Percentiles rank a stretch among this genome's conserved stretches.
Conservation (phyloP, 2,329 filamentous ascomycete genomes). For the Leptographium flavum region DNA sequence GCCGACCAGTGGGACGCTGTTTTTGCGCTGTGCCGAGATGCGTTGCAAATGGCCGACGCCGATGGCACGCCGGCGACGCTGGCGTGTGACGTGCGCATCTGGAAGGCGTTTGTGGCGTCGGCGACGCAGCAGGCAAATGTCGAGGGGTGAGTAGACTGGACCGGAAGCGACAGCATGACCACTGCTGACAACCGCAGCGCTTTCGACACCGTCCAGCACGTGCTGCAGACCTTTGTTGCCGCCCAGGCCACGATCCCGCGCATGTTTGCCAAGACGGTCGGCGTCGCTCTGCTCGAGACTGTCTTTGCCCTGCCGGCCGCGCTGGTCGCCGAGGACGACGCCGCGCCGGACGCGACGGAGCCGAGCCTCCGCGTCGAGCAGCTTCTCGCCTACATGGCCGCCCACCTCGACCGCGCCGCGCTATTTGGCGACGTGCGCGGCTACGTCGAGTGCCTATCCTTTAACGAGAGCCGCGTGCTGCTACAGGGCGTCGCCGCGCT, state of each 20-base stretch:
- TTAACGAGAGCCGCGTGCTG: constrained; percentile 25
- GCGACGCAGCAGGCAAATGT: constrained; percentile 15
- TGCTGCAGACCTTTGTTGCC: constrained; percentile 15
- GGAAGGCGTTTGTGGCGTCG: constrained; percentile 19
- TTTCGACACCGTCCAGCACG: constrained; percentile 15
- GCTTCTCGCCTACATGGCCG: constrained; percentile 18
- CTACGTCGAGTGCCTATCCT: constrained; percentile 27
- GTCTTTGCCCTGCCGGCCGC: constrained; percentile 16
- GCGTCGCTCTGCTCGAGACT: constrained; percentile 18
- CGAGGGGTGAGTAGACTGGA: constrained; percentile 11
- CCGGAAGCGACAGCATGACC: not conserved
- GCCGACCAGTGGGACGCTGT: constrained; percentile 26
- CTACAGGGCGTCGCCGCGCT: constrained; percentile 14
- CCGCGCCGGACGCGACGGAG: not conserved
- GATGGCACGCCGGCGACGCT: constrained; percentile 24
- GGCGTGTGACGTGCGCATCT: constrained; percentile 27
- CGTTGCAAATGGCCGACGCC: constrained; percentile 24
- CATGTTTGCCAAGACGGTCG: constrained; percentile 22
- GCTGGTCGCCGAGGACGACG: constrained; percentile 7
- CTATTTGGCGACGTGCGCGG: constrained; percentile 31
- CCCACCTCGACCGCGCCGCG: constrained; percentile 17
- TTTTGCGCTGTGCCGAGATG: constrained; percentile 28
- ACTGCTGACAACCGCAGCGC: constrained; percentile 10
- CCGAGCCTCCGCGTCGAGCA: constrained; percentile 18
- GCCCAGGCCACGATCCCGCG: constrained; percentile 14